A percentile compares a stretch with the other conserved stretches of the same genome.
These are phyloP conservation scores for Triangularia setosa DNA, from an alignment of 2,329 filamentous ascomycete genomes.

Conservation along the genomic window DNA sequence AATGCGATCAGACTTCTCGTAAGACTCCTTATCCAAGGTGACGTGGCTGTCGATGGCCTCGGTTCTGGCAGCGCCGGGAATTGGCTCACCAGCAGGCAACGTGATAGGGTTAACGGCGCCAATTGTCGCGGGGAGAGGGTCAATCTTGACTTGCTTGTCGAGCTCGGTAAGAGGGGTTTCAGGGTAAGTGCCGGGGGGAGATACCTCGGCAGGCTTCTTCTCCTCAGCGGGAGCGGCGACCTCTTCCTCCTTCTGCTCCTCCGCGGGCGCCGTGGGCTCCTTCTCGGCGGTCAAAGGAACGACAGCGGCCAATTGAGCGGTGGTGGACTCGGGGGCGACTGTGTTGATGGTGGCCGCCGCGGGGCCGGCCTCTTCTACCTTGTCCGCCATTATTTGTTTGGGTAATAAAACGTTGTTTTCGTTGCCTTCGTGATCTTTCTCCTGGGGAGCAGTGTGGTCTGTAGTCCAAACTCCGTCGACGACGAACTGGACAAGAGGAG, in stretches of 20 bases:
- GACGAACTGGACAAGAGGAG: slow-evolving; percentile 65
- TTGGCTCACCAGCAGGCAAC: slow-evolving; percentile 73
- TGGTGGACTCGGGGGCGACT: slow-evolving; percentile 67
- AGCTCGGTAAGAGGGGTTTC: slow-evolving; percentile 30
- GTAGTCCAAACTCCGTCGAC: slow-evolving; percentile 89
- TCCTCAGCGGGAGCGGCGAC: neutral
- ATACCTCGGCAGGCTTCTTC: neutral
- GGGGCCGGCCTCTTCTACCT: slow-evolving; percentile 21
- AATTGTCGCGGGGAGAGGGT: slow-evolving; percentile 59
- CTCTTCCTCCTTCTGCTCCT: slow-evolving; percentile 30
- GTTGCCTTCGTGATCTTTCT: slow-evolving; percentile 78
- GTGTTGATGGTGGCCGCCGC: slow-evolving; percentile 54
- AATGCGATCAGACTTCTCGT: slow-evolving; percentile 71
- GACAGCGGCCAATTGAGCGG: slow-evolving; percentile 60
- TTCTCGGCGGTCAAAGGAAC: slow-evolving; percentile 54
- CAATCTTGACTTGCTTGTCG: slow-evolving; percentile 45
- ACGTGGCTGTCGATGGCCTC: slow-evolving; percentile 70
- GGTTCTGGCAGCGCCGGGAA: slow-evolving; percentile 65
- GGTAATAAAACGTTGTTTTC: slow-evolving; percentile 87
- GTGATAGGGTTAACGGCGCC: slow-evolving; percentile 74
- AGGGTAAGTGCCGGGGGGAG: slow-evolving; percentile 40
- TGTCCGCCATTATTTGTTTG: slow-evolving; percentile 56
- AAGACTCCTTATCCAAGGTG: slow-evolving; percentile 77
- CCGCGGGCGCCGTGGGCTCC: slow-evolving; percentile 43
- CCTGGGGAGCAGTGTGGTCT: slow-evolving; percentile 75